These are phyloP conservation scores for Rauvolfia tetraphylla DNA, from an alignment of 257 asterid species.

Conservation along the genomic window DNA sequence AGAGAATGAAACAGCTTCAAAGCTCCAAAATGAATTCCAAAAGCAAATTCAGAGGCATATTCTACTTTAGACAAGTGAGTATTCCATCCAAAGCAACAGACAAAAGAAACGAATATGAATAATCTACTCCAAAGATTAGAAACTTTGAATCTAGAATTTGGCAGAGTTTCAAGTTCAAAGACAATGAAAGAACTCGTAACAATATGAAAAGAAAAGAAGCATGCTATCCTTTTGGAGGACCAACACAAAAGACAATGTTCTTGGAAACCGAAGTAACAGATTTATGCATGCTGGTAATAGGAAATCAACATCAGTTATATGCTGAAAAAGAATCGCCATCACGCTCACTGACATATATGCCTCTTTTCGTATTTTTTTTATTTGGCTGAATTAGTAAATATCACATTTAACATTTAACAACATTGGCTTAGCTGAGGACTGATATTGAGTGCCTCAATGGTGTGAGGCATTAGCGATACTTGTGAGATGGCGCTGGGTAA, in stretches of 20 bases:
- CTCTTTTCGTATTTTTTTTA: background rate
- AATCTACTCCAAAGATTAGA: background rate
- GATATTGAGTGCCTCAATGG: background rate
- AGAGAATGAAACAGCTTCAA: conserved; percentile 2
- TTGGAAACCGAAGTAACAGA: background rate
- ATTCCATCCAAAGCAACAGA: background rate
- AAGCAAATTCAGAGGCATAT: conserved; percentile 3
- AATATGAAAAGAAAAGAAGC: too few relatives aligned
- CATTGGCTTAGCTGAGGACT: background rate
- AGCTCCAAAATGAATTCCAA: background rate
- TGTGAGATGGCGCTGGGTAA: background rate
- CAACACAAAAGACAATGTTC: too few relatives aligned
- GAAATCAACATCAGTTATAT: background rate
- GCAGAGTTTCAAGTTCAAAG: too few relatives aligned
- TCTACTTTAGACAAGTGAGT: background rate
- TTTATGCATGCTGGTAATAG: background rate
- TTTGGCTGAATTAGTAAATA: background rate
- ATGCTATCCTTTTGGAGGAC: too few relatives aligned
- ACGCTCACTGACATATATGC: background rate
- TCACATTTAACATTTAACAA: background rate
- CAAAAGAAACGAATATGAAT: background rate
- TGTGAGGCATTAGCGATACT: background rate
- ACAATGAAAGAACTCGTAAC: too few relatives aligned
- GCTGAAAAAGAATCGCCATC: too few relatives aligned
- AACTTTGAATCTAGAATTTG: background rate